Base-by-base conservation (phyloP, 495 filamentous ascomycete genomes). In the Astrocystis sublimbata region DNA sequence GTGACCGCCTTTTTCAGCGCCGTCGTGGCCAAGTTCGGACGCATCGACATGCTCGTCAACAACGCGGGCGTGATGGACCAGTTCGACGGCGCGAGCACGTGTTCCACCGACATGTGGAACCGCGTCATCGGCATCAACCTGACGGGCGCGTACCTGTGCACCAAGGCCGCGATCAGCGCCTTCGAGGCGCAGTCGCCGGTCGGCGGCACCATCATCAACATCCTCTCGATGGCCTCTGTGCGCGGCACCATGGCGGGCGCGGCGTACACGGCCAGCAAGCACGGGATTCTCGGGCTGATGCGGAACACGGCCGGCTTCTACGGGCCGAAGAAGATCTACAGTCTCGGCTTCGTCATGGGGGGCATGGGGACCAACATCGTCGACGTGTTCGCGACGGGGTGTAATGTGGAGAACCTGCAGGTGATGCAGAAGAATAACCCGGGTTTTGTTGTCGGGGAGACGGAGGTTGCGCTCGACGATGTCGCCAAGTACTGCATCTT, bases 261-360 rank as follows among this genome's bases (percentile, higher is more conserved):
- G 6, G 84, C 84, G 8, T 87, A 86, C 63, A 83, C 82, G 1
- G 77, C 74, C 6, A 77, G 74, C 65, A 84, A 84, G 74, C 76
- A 81, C 55, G 81, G 74, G n/a, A 64, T 88, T 15, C 64, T 86
- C 19, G 85, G 84, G 5, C 69, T 86, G 60, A 86, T 85, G 43
- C 85, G 85, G 70, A 87, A 83, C 64, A 88, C 84, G 28, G 85
- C 84, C 12, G 75, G 78, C 1, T 85, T 74, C 68, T 88, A 88
- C 66, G 80, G 79, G 0, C 74, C 72, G 43, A 82, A 83, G 71
- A 82, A 82, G 24, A 85, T 88, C 65, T 75, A 79, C 42, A 81
- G 75, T 68, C 78, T 86, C 43, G 81, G 80, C 0, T 71, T 88
- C 58, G 73, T 83, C 68, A 71, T 84, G 60, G 86, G 84, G 35